A percentile compares a stretch with the other conserved stretches of the same genome.
Conservation (phyloP, 2,329 filamentous ascomycete species). For the Penicillium sclerotigenum region DNA sequence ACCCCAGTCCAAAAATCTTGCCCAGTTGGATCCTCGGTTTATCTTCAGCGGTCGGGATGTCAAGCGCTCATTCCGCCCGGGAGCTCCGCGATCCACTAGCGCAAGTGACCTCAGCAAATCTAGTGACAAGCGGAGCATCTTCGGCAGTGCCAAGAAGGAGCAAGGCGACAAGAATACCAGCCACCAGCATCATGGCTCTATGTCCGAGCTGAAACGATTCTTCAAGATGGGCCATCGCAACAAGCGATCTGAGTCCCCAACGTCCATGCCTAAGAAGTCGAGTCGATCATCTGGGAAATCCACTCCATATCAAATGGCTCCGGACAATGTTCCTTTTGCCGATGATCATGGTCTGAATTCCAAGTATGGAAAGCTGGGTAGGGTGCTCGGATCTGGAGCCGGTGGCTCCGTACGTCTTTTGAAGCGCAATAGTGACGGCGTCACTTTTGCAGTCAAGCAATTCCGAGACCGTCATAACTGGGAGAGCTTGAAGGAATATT, state of each 20-base stretch:
- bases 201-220: constrained; percentile 95
- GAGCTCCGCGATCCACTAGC: constrained; percentile 48
- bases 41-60: constrained; percentile 77
- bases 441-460: constrained; percentile 96
- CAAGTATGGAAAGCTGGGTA: constrained; percentile 94
- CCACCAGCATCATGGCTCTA: constrained; percentile 67
- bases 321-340: constrained; percentile 70
- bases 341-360: constrained; percentile 88
- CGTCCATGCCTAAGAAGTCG: constrained; percentile 56
- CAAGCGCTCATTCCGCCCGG: constrained; percentile 49
- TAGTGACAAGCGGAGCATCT: constrained; percentile 52
- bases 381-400: constrained; percentile 87
- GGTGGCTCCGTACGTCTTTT: constrained; percentile 92
- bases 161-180: constrained; percentile 47
- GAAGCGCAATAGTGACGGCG: constrained; percentile 87
- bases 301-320: constrained; percentile 52
- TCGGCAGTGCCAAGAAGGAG: constrained; percentile 56
- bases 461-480: constrained; percentile 89
- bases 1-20: constrained; percentile 63
- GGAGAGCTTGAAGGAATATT: constrained; percentile 91
- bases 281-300: constrained; percentile 53
- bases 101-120: constrained; percentile 39
- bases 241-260: constrained; percentile 61
- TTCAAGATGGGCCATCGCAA: constrained; percentile 73
- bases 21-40: constrained; percentile 74